Evolutionary conservation across 208 protist species (phyloP).

Genomic region (Trypanosoma congolense): DNA sequence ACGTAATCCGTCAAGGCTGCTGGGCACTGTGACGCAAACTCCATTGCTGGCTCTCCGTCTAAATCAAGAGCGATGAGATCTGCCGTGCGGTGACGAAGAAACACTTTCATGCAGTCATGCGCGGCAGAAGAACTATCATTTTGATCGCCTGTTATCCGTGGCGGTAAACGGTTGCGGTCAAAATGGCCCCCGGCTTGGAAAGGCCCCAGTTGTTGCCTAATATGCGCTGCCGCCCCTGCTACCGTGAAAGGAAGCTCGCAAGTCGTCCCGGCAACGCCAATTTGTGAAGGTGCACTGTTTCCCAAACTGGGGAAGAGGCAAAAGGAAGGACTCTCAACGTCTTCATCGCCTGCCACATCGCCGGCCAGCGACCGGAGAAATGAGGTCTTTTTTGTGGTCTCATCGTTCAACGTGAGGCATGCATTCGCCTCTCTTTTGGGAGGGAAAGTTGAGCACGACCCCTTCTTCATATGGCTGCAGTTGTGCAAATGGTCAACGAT

Average conservation of each 20-base stretch:
- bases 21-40: neutral
- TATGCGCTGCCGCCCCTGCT: constrained; percentile 13
- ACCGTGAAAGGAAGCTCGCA: constrained; percentile 11
- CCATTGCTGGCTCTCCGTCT: neutral
- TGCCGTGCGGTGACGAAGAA: too few species aligned
- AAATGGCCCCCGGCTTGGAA: too few species aligned
- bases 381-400: neutral
- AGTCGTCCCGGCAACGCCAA: too few species aligned
- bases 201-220: constrained; percentile 6
- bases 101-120: too few species aligned
- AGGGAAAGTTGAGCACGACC: neutral
- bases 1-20: neutral
- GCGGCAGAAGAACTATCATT: too few species aligned
- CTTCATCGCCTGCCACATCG: neutral
- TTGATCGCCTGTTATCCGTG: too few species aligned
- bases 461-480: neutral
- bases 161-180: too few species aligned
- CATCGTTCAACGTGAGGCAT: too few species aligned
- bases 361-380: neutral
- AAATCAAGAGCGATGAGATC: constrained; percentile 24
- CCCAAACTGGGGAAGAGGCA: neutral
- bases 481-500: constrained; percentile 1
- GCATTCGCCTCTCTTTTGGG: neutral
- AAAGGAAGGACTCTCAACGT: neutral
- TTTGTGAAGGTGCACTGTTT: neutral